A percentile compares a stretch with the other conserved stretches of the same genome.
phyloP scores from a whole-genome alignment of 305 asterid genomes.

The Ilex paraguariensis region DNA sequence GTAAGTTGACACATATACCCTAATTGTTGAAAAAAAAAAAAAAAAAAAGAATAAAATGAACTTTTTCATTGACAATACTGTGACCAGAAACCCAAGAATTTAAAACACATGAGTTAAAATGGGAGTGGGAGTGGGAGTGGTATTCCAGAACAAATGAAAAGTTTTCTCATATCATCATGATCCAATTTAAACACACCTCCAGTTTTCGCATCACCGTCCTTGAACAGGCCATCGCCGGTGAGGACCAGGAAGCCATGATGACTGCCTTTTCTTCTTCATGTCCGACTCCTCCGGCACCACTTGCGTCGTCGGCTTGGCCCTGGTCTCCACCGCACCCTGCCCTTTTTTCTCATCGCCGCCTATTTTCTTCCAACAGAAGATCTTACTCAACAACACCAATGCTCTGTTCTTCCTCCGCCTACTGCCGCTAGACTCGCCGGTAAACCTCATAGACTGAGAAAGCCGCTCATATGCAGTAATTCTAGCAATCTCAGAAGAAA shows the following conservation, averaged over 20 bases:
- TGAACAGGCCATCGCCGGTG: slow-evolving; percentile 41
- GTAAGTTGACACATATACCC: no score
- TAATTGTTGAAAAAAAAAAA: no score
- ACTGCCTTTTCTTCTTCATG: slow-evolving; percentile 12
- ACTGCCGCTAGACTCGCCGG: background rate
- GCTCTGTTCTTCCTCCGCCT: slow-evolving; percentile 2
- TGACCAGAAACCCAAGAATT: no score
- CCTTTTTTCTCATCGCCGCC: background rate
- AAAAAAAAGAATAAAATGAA: no score
- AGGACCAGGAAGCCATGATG: slow-evolving; percentile 32
- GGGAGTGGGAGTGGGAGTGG: no score
- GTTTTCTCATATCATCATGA: no score
- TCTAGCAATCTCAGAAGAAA: slow-evolving; percentile 7
- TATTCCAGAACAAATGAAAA: no score
- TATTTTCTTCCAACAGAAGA: slow-evolving; percentile 20
- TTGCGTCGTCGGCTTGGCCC: slow-evolving; percentile 1
- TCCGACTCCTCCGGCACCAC: background rate
- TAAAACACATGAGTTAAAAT: no score
- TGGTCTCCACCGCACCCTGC: background rate
- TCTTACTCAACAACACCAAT: slow-evolving; percentile 15
- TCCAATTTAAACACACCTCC: no score
- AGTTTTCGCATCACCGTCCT: slow-evolving; percentile 21
- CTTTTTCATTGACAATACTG: no score
- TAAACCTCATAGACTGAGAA: slow-evolving; percentile 25
- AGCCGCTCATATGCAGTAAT: slow-evolving; percentile 16